Base-by-base conservation (phyloP, 139 green algal genomes). In the Diplosphaera chodatii region DNA sequence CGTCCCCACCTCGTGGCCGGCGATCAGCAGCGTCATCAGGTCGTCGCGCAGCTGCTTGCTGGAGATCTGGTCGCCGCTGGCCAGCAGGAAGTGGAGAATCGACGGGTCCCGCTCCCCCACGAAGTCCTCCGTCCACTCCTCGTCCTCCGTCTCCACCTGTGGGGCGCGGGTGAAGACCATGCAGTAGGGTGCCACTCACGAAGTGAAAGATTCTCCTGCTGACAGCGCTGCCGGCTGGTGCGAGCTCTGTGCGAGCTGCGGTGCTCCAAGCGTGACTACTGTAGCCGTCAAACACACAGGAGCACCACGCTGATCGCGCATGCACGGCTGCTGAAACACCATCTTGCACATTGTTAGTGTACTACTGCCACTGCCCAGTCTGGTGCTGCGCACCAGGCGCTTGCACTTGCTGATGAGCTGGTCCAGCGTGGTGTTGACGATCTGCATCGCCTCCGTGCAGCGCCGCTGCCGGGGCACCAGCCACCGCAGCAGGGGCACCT, bases 11-110 rank as follows among this genome's bases (percentile, higher is more conserved):
- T 98, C 94, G 75, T 98, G 94, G 3, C 94, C 94, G 5, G 94
- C 94, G 41, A 98, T 96, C 56, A 98, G 91, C 85, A 98, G 78
- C 1, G 94, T 98, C 94, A 98, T 98, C 31, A 98, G 82, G 82
- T 98, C 94, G 73, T 98, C 94, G 1, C 94, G 82, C 74, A 98
- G 86, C 88, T 98, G 94, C 83, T 97, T 97, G 85, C 77, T 91
- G n/a, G 80, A 90, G 76, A 97, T 92, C 70, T 94, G 68, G 37
- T 89, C 86, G 15, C 87, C 87, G 16, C 79, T 84, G 13, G 92
- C 93, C 21, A 98, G 78, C 70, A 98, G 85, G 81, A 98, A 98
- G 80, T 94, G 91, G 69, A 98, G 90, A 73, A 98, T 98, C 70
- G 84, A 94, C 32, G 91, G 94, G 80, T 98, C 94, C 4, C 72